Conservation (phyloP, 2,329 filamentous ascomycete species). For the Colletotrichum aenigma region DNA sequence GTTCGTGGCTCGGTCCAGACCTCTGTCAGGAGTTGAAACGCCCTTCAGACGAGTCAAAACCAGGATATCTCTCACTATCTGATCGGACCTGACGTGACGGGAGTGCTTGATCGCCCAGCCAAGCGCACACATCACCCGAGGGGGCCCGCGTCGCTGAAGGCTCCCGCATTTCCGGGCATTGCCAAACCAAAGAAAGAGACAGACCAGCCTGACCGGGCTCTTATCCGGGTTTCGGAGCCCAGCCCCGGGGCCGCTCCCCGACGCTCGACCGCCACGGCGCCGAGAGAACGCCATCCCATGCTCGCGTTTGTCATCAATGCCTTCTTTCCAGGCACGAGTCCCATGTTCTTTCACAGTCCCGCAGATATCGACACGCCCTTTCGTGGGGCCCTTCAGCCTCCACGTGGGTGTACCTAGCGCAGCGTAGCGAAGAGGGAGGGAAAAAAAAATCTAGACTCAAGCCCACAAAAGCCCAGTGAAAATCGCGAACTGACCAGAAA, state of each 20-base stretch:
- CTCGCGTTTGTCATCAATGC: not conserved
- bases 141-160: not conserved
- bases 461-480: not conserved
- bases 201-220: not conserved
- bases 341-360: not conserved
- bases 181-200: not conserved
- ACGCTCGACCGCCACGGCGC: not conserved
- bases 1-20: not conserved
- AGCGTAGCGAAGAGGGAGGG: not conserved
- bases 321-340: not conserved
- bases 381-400: not conserved
- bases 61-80: not conserved
- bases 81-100: not conserved
- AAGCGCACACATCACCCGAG: not conserved
- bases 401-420: not conserved
- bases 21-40: not conserved
- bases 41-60: not conserved
- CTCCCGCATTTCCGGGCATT: not conserved
- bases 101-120: not conserved
- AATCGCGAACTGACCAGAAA: not conserved
- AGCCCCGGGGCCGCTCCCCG: not conserved
- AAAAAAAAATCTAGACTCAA: not conserved
- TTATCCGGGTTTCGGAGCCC: not conserved
- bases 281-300: not conserved
- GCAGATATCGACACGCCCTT: not conserved